Evolutionary conservation across 192 early-diverging fungal genomes (phyloP), one percentile per base, ranked within the genome.

Genomic region (Backusella sp.): DNA sequence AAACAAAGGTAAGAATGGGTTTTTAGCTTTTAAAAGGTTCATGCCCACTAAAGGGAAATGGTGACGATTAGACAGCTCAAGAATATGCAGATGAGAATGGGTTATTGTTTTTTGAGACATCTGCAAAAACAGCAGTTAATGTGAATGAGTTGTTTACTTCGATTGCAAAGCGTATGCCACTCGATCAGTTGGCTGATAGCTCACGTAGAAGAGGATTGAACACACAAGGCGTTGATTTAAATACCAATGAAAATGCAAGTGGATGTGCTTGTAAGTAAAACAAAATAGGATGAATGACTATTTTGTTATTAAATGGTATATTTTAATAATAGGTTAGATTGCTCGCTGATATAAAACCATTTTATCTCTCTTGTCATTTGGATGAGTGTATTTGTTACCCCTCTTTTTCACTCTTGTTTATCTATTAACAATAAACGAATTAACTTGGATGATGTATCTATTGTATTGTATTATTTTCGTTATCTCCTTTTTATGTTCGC

Each of bases 81-180:
- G 87, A 83, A 49, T 92, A 92, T 77, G 91, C 91, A 2, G 82
- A 88, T 68, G 90, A 91, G 70, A 81, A 84, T 34, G 90, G 87
- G 26, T 76, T 92, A 9, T 77, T 92, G 41, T 92, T 91, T 78
- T 90, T 89, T 70, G 91, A 92, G 70, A 90, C 91, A 1, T 90
- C 88, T 6, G 91, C 91, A 72, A 92, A 92, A 70, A 90, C 89
- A 42, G 86, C 89, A 8, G 71, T 74, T 12, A 89, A 89, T 75
- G 90, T 92, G 21, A 86, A 79, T 36, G 88, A 89, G 59, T 65
- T 92, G 26, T 92, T 92, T 75, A 88, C 83, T 62, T 80, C 83
- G 67, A 90, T 76, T 85, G 92, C 93, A 53, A 89, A 86, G 82
- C 91, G 87, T 78, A 89, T 93, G 77, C 93, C 93, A 39, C 83